Percentiles rank a stretch among this genome's conserved stretches.
These are phyloP conservation scores for Pseudopediastrum boryanum DNA, from an alignment of 139 green algal genomes.

Conservation along the genomic window DNA sequence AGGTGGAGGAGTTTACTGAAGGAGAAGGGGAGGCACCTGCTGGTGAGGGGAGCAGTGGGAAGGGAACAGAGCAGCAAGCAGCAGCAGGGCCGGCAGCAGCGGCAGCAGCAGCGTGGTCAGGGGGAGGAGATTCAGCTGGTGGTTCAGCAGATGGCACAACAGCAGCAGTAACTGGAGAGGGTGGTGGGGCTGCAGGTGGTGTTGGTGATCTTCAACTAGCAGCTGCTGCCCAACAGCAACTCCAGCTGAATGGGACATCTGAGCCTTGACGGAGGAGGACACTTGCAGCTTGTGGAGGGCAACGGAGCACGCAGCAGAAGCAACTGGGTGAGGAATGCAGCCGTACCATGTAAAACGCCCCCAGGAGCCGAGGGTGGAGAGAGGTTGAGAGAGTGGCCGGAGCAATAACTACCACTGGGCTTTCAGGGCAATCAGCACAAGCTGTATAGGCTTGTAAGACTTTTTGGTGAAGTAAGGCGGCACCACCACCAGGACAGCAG, in stretches of 20 bases:
- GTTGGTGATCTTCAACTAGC: not conserved
- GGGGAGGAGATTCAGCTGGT: not conserved
- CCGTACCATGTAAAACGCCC: not conserved
- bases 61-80: slow-evolving; percentile 2
- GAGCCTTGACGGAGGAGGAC: not conserved
- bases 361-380: not conserved
- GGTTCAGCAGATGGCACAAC: slow-evolving; percentile 22
- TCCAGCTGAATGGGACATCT: not conserved
- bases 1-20: not conserved
- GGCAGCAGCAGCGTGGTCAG: not conserved
- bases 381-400: not conserved
- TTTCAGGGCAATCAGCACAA: no score
- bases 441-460: no score
- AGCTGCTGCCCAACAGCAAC: slow-evolving; percentile 15
- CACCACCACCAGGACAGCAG: no score
- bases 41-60: not conserved
- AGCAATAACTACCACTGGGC: not conserved
- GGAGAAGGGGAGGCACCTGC: not conserved
- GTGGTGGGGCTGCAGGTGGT: not conserved
- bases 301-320: not conserved
- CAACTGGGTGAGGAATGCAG: not conserved
- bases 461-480: no score
- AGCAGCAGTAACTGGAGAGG: not conserved
- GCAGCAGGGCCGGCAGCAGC: slow-evolving; percentile 20
- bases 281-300: not conserved